Evolutionary conservation across 768 basidiomycete genomes (phyloP), one percentile per base, ranked within the genome.

Genomic region (Leccinum subtestaceum): DNA sequence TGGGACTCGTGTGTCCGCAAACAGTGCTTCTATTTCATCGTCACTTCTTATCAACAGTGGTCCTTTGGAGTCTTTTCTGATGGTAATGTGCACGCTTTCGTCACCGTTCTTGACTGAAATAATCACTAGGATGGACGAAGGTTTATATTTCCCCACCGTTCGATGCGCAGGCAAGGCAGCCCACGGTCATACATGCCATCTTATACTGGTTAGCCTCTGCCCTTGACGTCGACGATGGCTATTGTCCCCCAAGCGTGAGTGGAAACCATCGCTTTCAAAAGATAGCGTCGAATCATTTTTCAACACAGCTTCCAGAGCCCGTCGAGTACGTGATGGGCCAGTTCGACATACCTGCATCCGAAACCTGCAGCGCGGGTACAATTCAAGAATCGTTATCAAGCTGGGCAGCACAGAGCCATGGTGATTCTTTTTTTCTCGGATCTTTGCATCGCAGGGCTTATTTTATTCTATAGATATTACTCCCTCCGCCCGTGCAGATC

Each of bases 21-120:
- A 60, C 74, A 77, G 25, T 78, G 79, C 4, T 80, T 75, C 29
- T 84, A 80, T 76, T 87, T 86, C 54, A 78, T 85, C 15, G 65
- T 87, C 53, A 85, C 84, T 6, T 81, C 81, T 4, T 87, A 85
- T 65, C 77, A 80, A 49, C 77, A 81, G 15, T 87, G 85, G 85
- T 74, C 81, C 6, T 86, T 86, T 63, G 85, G 85, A 5, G 78
- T 74, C 21, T 86, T 86, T 65, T 83, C 84, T n/a, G 68, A 71
- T 65, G 82, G 85, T 84, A 67, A 63, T 48, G 45, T 57, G 40
- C 43, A 12, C 23, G 9, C 46, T 32, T 36, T 11, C 34, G 19
- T 51, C 13, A 15, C 52, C 4, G 3, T 9, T 51, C 29, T 23
- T 55, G 55, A 19, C 60, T 12, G 43, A 64, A 5, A 51, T 15